These are phyloP conservation scores for Solanum hybrid DNA, from an alignment of 305 asterid species.

Conservation along the genomic window DNA sequence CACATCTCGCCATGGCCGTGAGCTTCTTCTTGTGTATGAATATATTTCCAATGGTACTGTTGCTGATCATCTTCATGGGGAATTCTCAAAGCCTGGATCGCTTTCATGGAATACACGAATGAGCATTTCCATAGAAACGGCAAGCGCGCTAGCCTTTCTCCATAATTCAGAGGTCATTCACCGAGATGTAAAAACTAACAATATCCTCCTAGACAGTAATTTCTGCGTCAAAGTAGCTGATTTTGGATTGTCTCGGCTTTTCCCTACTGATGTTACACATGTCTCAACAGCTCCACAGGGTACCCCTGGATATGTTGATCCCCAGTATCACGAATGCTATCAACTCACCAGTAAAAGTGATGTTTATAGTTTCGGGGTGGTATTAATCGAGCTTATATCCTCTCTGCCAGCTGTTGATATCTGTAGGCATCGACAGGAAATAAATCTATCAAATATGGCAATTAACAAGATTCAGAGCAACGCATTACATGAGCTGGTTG, in stretches of 20 bases:
- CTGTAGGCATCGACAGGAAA: slow-evolving; percentile 40
- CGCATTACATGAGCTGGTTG: slow-evolving; percentile 44
- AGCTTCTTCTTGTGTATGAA: slow-evolving; percentile 56
- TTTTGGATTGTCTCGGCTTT: slow-evolving; percentile 50
- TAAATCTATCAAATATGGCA: slow-evolving; percentile 53
- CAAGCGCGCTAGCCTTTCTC: slow-evolving; percentile 44
- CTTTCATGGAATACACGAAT: slow-evolving; percentile 40
- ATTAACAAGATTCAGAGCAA: slow-evolving; percentile 35
- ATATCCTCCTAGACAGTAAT: slow-evolving; percentile 41
- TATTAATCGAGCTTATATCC: slow-evolving; percentile 59
- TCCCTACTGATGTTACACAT: slow-evolving; percentile 44
- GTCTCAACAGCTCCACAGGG: slow-evolving; percentile 71
- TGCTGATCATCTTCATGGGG: slow-evolving; percentile 62
- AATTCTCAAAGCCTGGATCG: slow-evolving; percentile 19
- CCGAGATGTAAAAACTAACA: slow-evolving; percentile 53
- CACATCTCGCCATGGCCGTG: slow-evolving; percentile 37
- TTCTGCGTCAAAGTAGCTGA: slow-evolving; percentile 57
- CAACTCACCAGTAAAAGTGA: slow-evolving; percentile 58
- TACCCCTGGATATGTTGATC: slow-evolving; percentile 65
- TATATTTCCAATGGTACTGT: slow-evolving; percentile 59
- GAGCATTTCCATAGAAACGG: slow-evolving; percentile 47
- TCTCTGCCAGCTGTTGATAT: slow-evolving; percentile 54
- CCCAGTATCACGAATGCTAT: slow-evolving; percentile 48
- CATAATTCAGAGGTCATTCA: slow-evolving; percentile 55
- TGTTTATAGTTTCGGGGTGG: slow-evolving; percentile 67